Evolutionary conservation across 345 rosid genomes (phyloP).

Genomic region (Brassica carinata): DNA sequence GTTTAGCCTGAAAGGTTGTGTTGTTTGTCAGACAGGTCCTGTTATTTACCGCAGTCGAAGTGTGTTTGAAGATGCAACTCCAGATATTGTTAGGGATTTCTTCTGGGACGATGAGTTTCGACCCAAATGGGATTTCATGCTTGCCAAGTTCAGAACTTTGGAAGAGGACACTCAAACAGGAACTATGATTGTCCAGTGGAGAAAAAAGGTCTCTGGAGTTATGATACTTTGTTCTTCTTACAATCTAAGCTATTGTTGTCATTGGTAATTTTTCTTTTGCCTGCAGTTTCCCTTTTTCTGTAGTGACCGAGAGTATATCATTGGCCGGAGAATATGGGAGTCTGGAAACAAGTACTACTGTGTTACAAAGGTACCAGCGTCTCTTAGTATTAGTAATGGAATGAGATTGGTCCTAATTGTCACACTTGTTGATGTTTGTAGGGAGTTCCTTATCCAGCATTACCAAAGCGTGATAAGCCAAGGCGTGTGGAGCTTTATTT

Average conservation of each 20-base stretch:
- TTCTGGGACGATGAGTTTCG: slow-evolving; percentile 99
- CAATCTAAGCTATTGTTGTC: background rate
- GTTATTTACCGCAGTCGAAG: slow-evolving; percentile 74
- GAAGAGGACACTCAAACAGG: slow-evolving; percentile 83
- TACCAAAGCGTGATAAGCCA: slow-evolving; percentile 84
- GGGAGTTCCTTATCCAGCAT: slow-evolving; percentile 75
- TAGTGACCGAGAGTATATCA: slow-evolving; percentile 93
- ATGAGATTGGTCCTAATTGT: background rate
- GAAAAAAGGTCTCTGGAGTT: slow-evolving; percentile 59
- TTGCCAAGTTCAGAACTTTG: slow-evolving; percentile 66
- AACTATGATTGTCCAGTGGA: slow-evolving; percentile 84
- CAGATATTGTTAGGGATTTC: slow-evolving; percentile 94
- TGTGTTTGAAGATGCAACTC: slow-evolving; percentile 90
- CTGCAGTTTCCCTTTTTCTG: slow-evolving; percentile 98
- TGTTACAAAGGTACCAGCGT: slow-evolving; percentile 73
- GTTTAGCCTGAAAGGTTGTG: slow-evolving; percentile 36
- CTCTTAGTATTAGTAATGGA: background rate
- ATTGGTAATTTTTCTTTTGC: slow-evolving; percentile 5
- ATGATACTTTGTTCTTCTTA: background rate
- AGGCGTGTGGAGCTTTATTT: slow-evolving; percentile 92
- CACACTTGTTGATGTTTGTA: slow-evolving; percentile 34
- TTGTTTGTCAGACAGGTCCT: slow-evolving; percentile 74
- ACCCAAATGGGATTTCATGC: slow-evolving; percentile 97
- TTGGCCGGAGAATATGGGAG: slow-evolving; percentile 95
- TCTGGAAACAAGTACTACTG: slow-evolving; percentile 78